Evolutionary conservation across 768 basidiomycete species (phyloP).

Genomic region (Suillus tomentosus): DNA sequence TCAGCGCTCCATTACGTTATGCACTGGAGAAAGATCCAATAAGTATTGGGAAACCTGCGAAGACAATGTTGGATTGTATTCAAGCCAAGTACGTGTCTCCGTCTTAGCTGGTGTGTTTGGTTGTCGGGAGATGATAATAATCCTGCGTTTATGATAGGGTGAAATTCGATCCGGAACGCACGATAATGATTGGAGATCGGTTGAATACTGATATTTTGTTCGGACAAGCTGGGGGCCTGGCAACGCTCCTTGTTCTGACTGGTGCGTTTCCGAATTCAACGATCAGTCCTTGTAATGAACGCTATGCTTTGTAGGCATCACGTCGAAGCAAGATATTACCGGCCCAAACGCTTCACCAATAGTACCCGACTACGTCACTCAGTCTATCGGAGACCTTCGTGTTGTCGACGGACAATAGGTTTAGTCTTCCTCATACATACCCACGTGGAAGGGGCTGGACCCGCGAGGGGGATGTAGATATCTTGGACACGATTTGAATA

Average conservation of each 20-base stretch:
- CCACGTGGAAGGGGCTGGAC: conserved; percentile 4
- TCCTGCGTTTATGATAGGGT: conserved; percentile 51
- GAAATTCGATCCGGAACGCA: conserved; percentile 79
- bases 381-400: conserved; percentile 81
- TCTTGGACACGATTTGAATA: conserved; percentile 5
- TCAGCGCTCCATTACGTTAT: conserved; percentile 80
- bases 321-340: conserved; percentile 70
- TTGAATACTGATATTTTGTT: conserved; percentile 96
- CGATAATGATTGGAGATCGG: conserved; percentile 96
- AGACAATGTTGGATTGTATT: conserved; percentile 92
- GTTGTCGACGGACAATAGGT: conserved; percentile 28
- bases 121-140: conserved; percentile 6
- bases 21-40: conserved; percentile 72
- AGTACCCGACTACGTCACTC: conserved; percentile 80
- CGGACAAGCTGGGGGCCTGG: conserved; percentile 81
- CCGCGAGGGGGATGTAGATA: background rate
- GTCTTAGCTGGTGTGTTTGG: background rate
- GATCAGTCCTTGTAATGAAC: background rate
- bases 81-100: conserved; percentile 58
- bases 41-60: conserved; percentile 88
- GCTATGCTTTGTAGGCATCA: conserved; percentile 60
- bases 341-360: conserved; percentile 70
- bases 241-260: conserved; percentile 91
- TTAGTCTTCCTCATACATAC: conserved; percentile 5
- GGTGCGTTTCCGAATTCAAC: conserved; percentile 45